Evolutionary conservation across 441 rosid species (phyloP).

Genomic region (Arabidopsis hybrid): DNA sequence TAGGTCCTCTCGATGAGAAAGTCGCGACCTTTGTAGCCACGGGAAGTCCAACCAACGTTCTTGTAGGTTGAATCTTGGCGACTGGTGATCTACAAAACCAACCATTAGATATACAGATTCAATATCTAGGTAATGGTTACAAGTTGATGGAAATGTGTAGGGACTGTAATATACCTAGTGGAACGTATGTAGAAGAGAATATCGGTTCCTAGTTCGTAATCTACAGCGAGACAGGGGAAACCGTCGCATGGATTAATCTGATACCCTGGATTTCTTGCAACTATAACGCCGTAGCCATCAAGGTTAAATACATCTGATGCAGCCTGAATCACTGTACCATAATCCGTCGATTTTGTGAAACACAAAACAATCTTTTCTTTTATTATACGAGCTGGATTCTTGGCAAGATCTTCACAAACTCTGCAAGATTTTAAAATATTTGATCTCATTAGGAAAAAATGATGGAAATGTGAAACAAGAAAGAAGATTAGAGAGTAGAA

Average conservation of each 20-base stretch:
- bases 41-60: conserved; percentile 43
- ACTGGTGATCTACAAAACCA: conserved; percentile 39
- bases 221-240: conserved; percentile 54
- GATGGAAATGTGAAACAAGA: background rate
- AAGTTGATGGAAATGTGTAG: background rate
- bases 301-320: conserved; percentile 53
- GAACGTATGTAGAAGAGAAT: conserved; percentile 54
- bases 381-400: conserved; percentile 39
- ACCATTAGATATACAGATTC: background rate
- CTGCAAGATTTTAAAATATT: conserved; percentile 38
- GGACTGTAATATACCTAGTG: conserved; percentile 22
- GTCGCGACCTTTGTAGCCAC: conserved; percentile 47
- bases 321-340: conserved; percentile 42
- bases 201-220: conserved; percentile 52
- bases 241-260: conserved; percentile 41
- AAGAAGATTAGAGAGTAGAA: background rate
- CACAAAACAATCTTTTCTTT: conserved; percentile 53
- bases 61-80: conserved; percentile 49
- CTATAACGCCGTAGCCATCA: conserved; percentile 46
- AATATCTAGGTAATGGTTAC: conserved; percentile 4
- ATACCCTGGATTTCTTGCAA: conserved; percentile 50
- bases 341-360: conserved; percentile 39
- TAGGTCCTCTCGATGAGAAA: conserved; percentile 61
- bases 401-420: conserved; percentile 37
- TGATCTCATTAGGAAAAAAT: background rate